These are phyloP conservation scores for Cochlearia excelsa DNA, from an alignment of 345 rosid genomes.

Conservation along the genomic window DNA sequence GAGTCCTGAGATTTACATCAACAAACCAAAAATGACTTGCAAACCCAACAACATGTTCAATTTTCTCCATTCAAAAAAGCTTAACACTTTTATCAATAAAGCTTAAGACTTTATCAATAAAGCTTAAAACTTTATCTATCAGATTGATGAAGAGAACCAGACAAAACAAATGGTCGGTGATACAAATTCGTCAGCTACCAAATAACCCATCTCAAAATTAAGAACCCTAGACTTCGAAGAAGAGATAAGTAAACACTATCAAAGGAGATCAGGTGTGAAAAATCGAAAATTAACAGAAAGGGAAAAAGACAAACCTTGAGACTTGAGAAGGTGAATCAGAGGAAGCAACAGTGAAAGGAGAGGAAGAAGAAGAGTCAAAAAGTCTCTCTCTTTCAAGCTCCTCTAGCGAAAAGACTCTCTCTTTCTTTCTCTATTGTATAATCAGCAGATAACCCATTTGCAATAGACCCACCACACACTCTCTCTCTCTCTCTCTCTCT, in stretches of 20 bases:
- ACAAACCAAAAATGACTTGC: constrained; percentile 1
- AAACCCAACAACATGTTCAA: too few relatives aligned
- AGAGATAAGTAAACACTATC: constrained; percentile 25
- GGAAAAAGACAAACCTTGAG: constrained; percentile 27
- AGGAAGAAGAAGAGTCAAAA: constrained; percentile 37
- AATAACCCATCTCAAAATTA: background rate
- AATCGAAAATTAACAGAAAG: constrained; percentile 8
- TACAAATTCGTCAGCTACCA: constrained; percentile 12
- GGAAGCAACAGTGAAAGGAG: constrained; percentile 8
- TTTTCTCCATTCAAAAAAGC: constrained; percentile 8
- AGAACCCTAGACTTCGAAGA: constrained; percentile 25
- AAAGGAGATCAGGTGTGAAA: constrained; percentile 8
- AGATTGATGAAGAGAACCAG: too few relatives aligned
- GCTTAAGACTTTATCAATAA: constrained; percentile 11
- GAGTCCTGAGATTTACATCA: constrained; percentile 25
- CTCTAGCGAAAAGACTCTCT: constrained; percentile 11
- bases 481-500: background rate
- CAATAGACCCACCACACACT: background rate
- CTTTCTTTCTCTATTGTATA: constrained; percentile 4
- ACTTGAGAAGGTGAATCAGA: background rate
- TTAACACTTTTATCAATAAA: constrained; percentile 9
- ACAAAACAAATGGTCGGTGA: background rate
- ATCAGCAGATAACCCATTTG: constrained; percentile 7
- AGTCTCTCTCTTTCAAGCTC: constrained; percentile 20
- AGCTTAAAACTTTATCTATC: too few relatives aligned